Conservation (phyloP, 768 basidiomycete species). For the Grammothele lineata region DNA sequence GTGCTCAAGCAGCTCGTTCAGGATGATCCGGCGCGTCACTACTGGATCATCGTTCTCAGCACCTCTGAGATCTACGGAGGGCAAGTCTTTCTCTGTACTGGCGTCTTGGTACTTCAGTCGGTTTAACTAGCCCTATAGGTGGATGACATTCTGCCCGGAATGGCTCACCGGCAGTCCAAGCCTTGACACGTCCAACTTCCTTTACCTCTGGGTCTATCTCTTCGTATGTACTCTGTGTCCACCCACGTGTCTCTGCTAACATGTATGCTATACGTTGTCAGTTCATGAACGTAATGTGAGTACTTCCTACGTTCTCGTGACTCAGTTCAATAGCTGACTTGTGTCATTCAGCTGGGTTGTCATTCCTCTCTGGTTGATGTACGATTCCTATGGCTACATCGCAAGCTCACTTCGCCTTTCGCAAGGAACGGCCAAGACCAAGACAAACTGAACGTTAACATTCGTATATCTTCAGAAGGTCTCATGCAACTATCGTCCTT, state of each 20-base stretch:
- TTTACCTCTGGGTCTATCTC: conserved; percentile 80
- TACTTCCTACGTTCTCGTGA: conserved; percentile 2
- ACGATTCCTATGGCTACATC: conserved; percentile 72
- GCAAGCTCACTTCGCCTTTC: conserved; percentile 48
- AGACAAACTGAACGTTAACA: conserved; percentile 19
- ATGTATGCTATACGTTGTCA: conserved; percentile 23
- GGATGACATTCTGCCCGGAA: conserved; percentile 89
- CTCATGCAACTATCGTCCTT: too few relatives aligned
- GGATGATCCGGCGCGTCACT: conserved; percentile 63
- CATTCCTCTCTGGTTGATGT: conserved; percentile 73
- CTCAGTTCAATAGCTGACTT: conserved; percentile 6
- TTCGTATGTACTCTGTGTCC: conserved; percentile 42
- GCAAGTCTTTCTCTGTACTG: conserved; percentile 28
- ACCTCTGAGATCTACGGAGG: conserved; percentile 79
- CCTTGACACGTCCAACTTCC: conserved; percentile 62
- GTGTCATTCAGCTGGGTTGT: conserved; percentile 62
- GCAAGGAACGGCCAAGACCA: conserved; percentile 17
- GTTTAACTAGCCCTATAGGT: conserved; percentile 25
- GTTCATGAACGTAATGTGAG: conserved; percentile 82
- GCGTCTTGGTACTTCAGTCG: too few relatives aligned
- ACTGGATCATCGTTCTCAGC: conserved; percentile 76
- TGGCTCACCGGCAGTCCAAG: conserved; percentile 76
- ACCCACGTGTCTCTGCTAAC: not conserved
- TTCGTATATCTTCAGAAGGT: too few relatives aligned
- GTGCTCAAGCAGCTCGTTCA: conserved; percentile 62